Percentiles rank a stretch among this genome's conserved stretches.
Conservation (phyloP, 2,329 filamentous ascomycete species). For the Sporothrix brunneoviolacea region DNA sequence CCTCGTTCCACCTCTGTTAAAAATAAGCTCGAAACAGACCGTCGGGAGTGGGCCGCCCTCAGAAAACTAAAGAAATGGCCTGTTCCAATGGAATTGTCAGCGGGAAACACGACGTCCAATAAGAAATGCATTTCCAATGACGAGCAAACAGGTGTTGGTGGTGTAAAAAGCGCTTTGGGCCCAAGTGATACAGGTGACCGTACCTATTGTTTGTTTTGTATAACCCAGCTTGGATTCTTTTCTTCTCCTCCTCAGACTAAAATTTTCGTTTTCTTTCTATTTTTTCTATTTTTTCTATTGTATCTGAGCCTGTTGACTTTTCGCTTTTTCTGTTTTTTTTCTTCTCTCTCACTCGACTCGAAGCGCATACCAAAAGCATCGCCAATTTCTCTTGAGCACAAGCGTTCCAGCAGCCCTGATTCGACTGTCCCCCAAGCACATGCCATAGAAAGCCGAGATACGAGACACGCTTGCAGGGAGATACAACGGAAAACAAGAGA, state of each 20-base stretch:
- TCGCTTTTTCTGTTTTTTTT: background rate
- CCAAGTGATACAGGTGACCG: no score
- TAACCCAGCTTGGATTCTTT: no score
- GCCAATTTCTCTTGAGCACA: background rate
- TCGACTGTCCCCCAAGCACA: no score
- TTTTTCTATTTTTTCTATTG: background rate
- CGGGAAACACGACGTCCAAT: background rate
- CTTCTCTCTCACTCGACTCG: background rate
- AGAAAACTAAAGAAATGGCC: conserved; percentile 1
- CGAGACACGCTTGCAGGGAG: no score
- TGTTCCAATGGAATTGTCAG: conserved; percentile 12
- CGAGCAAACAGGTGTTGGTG: conserved; percentile 8
- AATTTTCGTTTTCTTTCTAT: background rate
- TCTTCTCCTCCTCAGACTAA: no score
- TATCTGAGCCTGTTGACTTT: no score
- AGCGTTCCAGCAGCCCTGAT: no score
- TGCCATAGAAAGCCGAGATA: background rate
- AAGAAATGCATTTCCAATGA: background rate
- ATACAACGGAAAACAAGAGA: no score
- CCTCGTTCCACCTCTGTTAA: conserved; percentile 15
- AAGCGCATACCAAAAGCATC: background rate
- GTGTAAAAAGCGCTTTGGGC: conserved; percentile 6
- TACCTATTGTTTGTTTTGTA: no score
- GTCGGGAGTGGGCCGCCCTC: background rate
- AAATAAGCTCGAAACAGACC: background rate